Percentiles rank a stretch among this genome's conserved stretches.
Conservation (phyloP, 2,329 filamentous ascomycete species). For the Coniochaeta sp. region DNA sequence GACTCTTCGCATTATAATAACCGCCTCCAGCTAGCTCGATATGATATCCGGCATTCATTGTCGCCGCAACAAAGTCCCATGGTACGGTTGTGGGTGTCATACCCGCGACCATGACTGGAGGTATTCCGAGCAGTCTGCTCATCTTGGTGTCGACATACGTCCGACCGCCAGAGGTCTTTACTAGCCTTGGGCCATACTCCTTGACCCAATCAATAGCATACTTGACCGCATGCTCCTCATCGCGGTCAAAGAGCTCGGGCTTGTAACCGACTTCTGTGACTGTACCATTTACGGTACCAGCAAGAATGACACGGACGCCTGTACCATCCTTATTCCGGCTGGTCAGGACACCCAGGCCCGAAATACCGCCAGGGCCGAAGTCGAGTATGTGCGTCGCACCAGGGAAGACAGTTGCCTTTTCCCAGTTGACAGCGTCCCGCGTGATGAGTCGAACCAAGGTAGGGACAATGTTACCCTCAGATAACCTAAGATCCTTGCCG, state of each 20-base stretch:
- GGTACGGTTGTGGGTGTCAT: slow-evolving; percentile 89
- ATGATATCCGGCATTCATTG: slow-evolving; percentile 93
- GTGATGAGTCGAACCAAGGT: slow-evolving; percentile 88
- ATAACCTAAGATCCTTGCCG: slow-evolving; percentile 72
- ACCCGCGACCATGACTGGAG: slow-evolving; percentile 83
- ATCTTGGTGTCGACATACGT: slow-evolving; percentile 97
- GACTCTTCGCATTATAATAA: slow-evolving; percentile 74
- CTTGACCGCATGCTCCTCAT: slow-evolving; percentile 89
- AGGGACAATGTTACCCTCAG: slow-evolving; percentile 74
- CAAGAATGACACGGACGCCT: slow-evolving; percentile 91
- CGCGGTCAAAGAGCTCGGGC: slow-evolving; percentile 92
- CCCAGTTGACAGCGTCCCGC: slow-evolving; percentile 90
- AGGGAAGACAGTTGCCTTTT: slow-evolving; percentile 85
- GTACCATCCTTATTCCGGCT: slow-evolving; percentile 99
- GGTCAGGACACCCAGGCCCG: slow-evolving; percentile 88
- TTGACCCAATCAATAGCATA: slow-evolving; percentile 97
- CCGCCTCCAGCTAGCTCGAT: slow-evolving; percentile 86
- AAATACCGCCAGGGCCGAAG: slow-evolving; percentile 95
- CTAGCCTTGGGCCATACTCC: slow-evolving; percentile 86
- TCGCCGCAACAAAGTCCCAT: slow-evolving; percentile 86
- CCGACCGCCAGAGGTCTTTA: slow-evolving; percentile 81
- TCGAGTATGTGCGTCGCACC: slow-evolving; percentile 90
- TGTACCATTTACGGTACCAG: slow-evolving; percentile 85
- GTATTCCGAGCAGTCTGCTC: slow-evolving; percentile 76
- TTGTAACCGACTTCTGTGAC: slow-evolving; percentile 94